phyloP scores from a whole-genome alignment of 1,139 yeast species.

The Candida sp. region DNA sequence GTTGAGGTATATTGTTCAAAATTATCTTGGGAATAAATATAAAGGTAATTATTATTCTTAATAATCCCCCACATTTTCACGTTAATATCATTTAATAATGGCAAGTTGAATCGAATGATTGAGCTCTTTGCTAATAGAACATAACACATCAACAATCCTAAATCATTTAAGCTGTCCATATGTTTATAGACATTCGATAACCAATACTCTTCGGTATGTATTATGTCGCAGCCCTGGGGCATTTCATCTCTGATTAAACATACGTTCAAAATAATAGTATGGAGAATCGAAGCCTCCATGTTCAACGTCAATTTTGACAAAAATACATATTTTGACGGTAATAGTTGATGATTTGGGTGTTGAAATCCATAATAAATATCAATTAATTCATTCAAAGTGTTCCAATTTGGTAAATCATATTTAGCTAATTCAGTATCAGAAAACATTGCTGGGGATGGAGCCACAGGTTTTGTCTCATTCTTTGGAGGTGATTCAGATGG shows the following conservation, averaged over 20 bases:
- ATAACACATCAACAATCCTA: slow-evolving; percentile 20
- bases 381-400: slow-evolving; percentile 30
- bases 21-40: slow-evolving; percentile 12
- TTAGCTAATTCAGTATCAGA: slow-evolving; percentile 9
- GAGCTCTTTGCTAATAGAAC: slow-evolving; percentile 16
- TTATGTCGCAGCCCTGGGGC: slow-evolving; percentile 8
- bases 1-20: slow-evolving; percentile 16
- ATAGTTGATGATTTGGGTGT: slow-evolving; percentile 42
- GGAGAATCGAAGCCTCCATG: slow-evolving; percentile 39
- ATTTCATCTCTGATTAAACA: slow-evolving; percentile 22
- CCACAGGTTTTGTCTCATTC: background rate
- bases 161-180: slow-evolving; percentile 30
- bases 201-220: slow-evolving; percentile 38
- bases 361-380: slow-evolving; percentile 47
- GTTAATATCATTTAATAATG: slow-evolving; percentile 11
- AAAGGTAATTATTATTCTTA: slow-evolving; percentile 19
- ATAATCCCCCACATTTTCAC: slow-evolving; percentile 20
- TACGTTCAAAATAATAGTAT: slow-evolving; percentile 44
- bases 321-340: slow-evolving; percentile 40
- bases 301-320: slow-evolving; percentile 28
- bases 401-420: slow-evolving; percentile 43
- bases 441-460: slow-evolving; percentile 5
- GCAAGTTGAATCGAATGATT: slow-evolving; percentile 10
- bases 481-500: background rate
- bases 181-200: slow-evolving; percentile 27